Base-by-base conservation (phyloP, 192 early-diverging fungal species). In the Backusella circina region DNA sequence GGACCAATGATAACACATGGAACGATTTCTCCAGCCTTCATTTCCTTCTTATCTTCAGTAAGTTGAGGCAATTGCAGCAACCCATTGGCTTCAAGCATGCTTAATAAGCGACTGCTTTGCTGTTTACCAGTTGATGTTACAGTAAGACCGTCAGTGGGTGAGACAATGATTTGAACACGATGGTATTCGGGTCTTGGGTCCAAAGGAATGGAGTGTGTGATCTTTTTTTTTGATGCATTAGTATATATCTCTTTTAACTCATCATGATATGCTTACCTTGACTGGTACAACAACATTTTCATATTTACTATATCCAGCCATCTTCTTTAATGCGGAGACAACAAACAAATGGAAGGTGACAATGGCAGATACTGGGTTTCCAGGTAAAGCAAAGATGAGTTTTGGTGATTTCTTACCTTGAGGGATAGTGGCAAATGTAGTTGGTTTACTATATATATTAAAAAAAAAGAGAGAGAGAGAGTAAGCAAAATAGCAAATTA, bases 311-410 rank as follows among this genome's bases (percentile, higher is more conserved):
- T 91, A 86, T 2, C 95, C 95, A 4, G 94, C 83, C 77, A 98
- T 85, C 51, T 90, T 92, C 9, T 92, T 88, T 18, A 99, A 75
- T 18, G 93, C 90, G 0, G 97, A 96, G 2, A 96, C 82, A 0
- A 92, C 94, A 89, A 98, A 97, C 54, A 99, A 82, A 72, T 95
- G 90, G 81, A 93, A 97, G 0, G 94, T 93, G 1, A 97, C 96
- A 65, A 87, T 80, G 0, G 95, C 93, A 41, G 97, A 99, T 0
- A 94, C 96, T 3, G 97, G 97, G 79, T 99, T 99, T 3, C 97
- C 97, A 0, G 97, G 96, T 70, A 99, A 78, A 13, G 89, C 91
- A 88, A 98, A 99, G 13, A 97, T 75, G 35, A 97, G 84, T 44
- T 90, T 89, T 2, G 78, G 51, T 72, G 75, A 57, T 26, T 57